Base-by-base conservation (phyloP, 345 rosid genomes). In the Citrus inodora region DNA sequence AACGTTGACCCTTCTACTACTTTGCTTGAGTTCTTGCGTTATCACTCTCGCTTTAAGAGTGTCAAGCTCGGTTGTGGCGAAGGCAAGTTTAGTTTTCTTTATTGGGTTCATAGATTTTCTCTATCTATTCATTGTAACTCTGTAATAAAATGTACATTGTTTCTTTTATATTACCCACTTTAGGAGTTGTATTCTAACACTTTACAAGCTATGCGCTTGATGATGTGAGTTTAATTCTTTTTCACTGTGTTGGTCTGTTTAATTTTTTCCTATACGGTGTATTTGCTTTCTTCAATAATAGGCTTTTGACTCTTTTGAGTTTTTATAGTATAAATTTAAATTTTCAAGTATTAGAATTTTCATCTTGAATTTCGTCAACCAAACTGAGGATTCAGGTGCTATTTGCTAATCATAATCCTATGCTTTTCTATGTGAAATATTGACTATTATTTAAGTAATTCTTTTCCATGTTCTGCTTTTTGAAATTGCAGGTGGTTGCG, bases 21-120 rank as follows among this genome's bases (percentile, higher is more conserved):
- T 65, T 80, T 95, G 89, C 94, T 95, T 14, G 91, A 95, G 30
- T 93, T 93, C 89, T 80, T 95, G 85, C 92, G 98, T 27, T 69
- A 74, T 51, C 83, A 74, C 16, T 90, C 98, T 76, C 82, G 81
- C 55, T 93, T 91, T 87, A 95, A 87, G 87, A 90, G 97, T 76
- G 93, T 87, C 84, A 95, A 95, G 88, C 98, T 92, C 79, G 79
- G 89, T 42, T 95, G 98, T 62, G 97, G 98, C 71, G 94, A 93
- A 92, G 98, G 98, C 88, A 62, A 28, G 38, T 40, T 72, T 17
- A 22, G 27, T 0, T 72, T 63, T 59, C 22, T 33, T 67, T 25
- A 24, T 22, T 77, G 64, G 78, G 42, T 28, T 67, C 14, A 60
- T 63, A 4, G 60, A 21, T 38, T 73, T 73, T 38, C 24, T 51